Base-by-base conservation (phyloP, 1,139 yeast genomes). In the Magnusiomyces suaveolens region DNA sequence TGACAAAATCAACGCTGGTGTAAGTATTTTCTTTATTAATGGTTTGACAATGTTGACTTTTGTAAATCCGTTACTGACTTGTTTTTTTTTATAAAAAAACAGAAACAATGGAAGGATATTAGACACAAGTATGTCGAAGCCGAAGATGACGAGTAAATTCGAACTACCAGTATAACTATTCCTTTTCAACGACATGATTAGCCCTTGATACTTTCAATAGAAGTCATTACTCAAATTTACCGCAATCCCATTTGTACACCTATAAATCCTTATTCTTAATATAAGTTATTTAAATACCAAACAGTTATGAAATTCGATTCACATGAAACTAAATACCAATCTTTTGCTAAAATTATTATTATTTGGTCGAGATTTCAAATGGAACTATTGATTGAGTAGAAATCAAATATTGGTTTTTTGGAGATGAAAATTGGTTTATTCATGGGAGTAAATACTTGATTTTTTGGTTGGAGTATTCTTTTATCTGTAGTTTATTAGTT, bases 51-150 rank as follows among this genome's bases (percentile, higher is more conserved):
- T 6, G 20, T 47, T 33, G 18, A 10, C 2, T 29, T 44, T 26
- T 44, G 23, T 25, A 18, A 23, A 6, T 20, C 32, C 24, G 29
- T 25, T 46, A n/a, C 3, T 23, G 3, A 23, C 6, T 14, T 36
- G 16, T 38, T n/a, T 18, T 36, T 2, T 21, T 43, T 43, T n/a
- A n/a, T n/a, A n/a, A n/a, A n/a, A n/a, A 25, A 56, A 59, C 54
- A 69, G 72, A 92, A 92, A 78, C 88, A 89, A 77, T 92, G 98
- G 98, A 83, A 86, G 71, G 97, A 92, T 68, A 87, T 92, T 70
- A 87, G 86, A 76, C 76, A 75, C 62, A 79, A 77, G 64, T 79
- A 74, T 64, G 60, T 73, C 64, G 62, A 66, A 56, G 62, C 59
- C 44, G 72, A 65, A 36, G 70, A 66, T 47, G 69, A 65, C 54